A percentile compares a stretch with the other conserved stretches of the same genome.
Conservation (phyloP, 1,139 yeast species). For the Nakaseomyces sp. region DNA sequence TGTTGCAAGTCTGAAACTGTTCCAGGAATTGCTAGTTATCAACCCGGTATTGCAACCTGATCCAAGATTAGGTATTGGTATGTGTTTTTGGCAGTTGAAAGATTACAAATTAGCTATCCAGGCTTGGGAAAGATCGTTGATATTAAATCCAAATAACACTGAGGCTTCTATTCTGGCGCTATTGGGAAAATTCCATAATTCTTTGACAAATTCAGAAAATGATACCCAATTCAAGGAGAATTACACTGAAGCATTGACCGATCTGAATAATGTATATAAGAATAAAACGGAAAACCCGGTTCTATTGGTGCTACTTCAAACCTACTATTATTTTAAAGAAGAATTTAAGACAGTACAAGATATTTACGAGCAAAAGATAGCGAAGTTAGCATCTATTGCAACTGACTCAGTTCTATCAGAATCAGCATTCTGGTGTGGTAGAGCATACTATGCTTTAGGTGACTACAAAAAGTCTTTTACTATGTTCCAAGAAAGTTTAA, state of each 20-base stretch:
- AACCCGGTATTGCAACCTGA: conserved; percentile 81
- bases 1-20: conserved; percentile 63
- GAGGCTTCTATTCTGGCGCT: conserved; percentile 55
- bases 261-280: conserved; percentile 26
- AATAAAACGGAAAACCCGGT: conserved; percentile 33
- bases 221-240: conserved; percentile 50
- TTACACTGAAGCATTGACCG: conserved; percentile 39
- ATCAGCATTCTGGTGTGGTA: conserved; percentile 78
- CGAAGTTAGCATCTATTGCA: conserved; percentile 20
- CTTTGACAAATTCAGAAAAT: conserved; percentile 36
- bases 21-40: conserved; percentile 70
- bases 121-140: conserved; percentile 78
- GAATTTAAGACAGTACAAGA: conserved; percentile 50
- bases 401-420: conserved; percentile 50
- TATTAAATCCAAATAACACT: conserved; percentile 52
- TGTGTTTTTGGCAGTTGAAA: conserved; percentile 84
- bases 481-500: conserved; percentile 62
- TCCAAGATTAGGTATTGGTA: conserved; percentile 90
- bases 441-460: conserved; percentile 53
- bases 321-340: conserved; percentile 52
- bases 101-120: conserved; percentile 66
- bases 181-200: conserved; percentile 59
- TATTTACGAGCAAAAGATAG: conserved; percentile 46
- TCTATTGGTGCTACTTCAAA: conserved; percentile 40
- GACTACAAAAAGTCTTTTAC: conserved; percentile 64